phyloP scores from a whole-genome alignment of 768 basidiomycete genomes.

The Rhizopogon roseolus region DNA sequence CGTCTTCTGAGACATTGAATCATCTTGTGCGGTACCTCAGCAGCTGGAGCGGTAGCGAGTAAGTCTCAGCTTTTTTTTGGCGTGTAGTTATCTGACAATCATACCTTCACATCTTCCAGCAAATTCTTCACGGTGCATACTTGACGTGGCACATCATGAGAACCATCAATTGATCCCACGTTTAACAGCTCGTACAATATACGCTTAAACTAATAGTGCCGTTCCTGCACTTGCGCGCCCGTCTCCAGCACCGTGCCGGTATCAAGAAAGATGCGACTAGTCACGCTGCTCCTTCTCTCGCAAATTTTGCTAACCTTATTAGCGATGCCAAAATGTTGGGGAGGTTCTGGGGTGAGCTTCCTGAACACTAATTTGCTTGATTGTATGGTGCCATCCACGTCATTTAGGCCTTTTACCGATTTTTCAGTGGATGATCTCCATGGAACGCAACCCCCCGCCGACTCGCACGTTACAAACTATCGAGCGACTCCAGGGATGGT shows the following conservation, averaged over 20 bases:
- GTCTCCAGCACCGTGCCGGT: constrained; percentile 63
- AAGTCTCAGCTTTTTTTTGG: constrained; percentile 27
- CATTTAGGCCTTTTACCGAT: constrained; percentile 68
- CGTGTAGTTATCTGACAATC: constrained; percentile 4
- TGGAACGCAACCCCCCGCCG: constrained; percentile 68
- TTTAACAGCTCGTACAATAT: constrained; percentile 64
- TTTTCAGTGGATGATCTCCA: constrained; percentile 71
- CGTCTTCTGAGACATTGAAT: constrained; percentile 59
- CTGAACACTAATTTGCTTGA: not conserved
- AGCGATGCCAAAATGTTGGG: constrained; percentile 70
- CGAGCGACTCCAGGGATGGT: constrained; percentile 69
- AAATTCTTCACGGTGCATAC: constrained; percentile 65
- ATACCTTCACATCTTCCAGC: constrained; percentile 31
- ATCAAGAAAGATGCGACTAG: constrained; percentile 51
- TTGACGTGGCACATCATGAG: not conserved
- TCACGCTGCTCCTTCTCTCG: constrained; percentile 43
- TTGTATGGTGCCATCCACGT: not conserved
- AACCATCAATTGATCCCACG: constrained; percentile 2
- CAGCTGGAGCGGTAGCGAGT: constrained; percentile 89
- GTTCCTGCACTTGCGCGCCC: constrained; percentile 60
- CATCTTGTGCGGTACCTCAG: constrained; percentile 73
- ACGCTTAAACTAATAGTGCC: constrained; percentile 66
- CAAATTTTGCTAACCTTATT: constrained; percentile 51
- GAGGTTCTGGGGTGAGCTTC: constrained; percentile 71
- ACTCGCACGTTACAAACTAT: constrained; percentile 69